These are phyloP conservation scores for Syncephalis plumigaleata DNA, from an alignment of 371 early-diverging fungal species.

Conservation along the genomic window DNA sequence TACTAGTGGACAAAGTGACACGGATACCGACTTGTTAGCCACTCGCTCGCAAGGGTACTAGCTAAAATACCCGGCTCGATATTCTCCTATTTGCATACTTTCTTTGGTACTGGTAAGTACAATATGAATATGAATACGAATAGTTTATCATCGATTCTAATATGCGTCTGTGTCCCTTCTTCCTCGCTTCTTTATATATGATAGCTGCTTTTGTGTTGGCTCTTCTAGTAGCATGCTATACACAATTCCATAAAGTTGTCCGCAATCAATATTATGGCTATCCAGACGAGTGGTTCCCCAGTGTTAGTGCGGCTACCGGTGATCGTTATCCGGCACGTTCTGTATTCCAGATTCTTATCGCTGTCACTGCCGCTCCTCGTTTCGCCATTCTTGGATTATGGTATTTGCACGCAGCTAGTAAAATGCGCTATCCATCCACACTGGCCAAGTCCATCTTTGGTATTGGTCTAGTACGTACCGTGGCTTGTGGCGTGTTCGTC, in stretches of 20 bases:
- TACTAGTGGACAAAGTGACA: too few species aligned
- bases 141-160: too few species aligned
- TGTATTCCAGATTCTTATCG: constrained; percentile 63
- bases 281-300: constrained; percentile 75
- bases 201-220: constrained; percentile 56
- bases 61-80: too few species aligned
- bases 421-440: constrained; percentile 10
- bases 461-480: constrained; percentile 47
- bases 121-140: too few species aligned
- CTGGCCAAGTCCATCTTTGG: constrained; percentile 33
- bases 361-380: constrained; percentile 47
- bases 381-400: constrained; percentile 46
- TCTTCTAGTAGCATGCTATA: constrained; percentile 41
- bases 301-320: constrained; percentile 65
- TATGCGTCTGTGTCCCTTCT: too few species aligned
- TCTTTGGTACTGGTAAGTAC: too few species aligned
- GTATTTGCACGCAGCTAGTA: constrained; percentile 23
- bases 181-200: too few species aligned
- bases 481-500: constrained; percentile 64
- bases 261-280: constrained; percentile 60
- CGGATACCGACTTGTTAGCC: too few species aligned
- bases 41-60: too few species aligned
- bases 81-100: too few species aligned
- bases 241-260: constrained; percentile 62
- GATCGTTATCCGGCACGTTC: constrained; percentile 64